phyloP scores from a whole-genome alignment of 768 basidiomycete genomes.

The Hypsizygus marmoreus region DNA sequence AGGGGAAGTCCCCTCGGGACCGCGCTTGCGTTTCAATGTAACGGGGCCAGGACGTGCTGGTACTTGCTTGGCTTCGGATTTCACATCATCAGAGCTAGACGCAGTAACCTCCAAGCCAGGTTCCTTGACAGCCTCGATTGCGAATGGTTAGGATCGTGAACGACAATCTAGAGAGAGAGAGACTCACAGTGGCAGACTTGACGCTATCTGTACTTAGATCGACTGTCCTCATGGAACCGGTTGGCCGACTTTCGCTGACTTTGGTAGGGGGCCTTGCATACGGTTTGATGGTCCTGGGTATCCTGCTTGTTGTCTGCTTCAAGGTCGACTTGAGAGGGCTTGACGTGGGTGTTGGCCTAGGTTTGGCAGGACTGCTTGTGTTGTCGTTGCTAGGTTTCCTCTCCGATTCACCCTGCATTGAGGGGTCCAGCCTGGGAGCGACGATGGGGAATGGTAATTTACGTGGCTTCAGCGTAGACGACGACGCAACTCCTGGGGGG shows the following conservation, averaged over 20 bases:
- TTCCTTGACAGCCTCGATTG: no score
- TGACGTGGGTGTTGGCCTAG: conserved; percentile 20
- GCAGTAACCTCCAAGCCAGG: no score
- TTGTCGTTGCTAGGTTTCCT: not conserved
- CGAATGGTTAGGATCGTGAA: no score
- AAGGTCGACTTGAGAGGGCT: conserved; percentile 45
- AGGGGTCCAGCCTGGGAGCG: conserved; percentile 12
- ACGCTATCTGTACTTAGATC: conserved; percentile 21
- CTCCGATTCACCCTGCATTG: conserved; percentile 36
- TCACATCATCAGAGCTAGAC: conserved; percentile 2
- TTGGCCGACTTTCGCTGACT: conserved; percentile 9
- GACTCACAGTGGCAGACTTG: conserved; percentile 10
- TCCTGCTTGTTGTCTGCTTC: conserved; percentile 57
- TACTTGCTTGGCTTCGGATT: not conserved
- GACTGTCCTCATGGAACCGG: conserved; percentile 17
- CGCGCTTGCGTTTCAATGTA: conserved; percentile 45
- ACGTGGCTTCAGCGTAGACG: conserved; percentile 3
- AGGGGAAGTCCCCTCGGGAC: conserved; percentile 29
- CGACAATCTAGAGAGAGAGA: no score
- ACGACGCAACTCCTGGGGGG: conserved; percentile 2
- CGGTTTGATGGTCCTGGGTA: conserved; percentile 64
- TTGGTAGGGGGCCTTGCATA: conserved; percentile 45
- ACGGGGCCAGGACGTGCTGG: not conserved
- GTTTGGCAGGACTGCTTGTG: conserved; percentile 18
- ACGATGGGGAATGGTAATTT: conserved; percentile 41